Conservation (phyloP, 2,329 filamentous ascomycete species). For the Coleophoma crateriformis region DNA sequence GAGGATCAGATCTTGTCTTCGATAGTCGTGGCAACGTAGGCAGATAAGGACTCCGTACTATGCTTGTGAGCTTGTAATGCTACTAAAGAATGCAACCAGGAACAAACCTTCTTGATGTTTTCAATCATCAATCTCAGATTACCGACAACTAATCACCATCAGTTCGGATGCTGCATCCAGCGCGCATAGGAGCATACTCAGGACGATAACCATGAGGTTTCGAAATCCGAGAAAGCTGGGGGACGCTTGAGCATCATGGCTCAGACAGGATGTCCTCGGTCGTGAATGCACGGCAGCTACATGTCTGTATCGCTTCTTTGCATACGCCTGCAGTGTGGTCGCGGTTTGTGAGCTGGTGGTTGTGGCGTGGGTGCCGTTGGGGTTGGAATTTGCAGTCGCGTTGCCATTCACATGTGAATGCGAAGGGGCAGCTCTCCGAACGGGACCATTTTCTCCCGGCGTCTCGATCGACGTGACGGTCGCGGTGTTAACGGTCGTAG, state of each 20-base stretch:
- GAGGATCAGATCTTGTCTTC: conserved; percentile 68
- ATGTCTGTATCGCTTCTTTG: conserved; percentile 77
- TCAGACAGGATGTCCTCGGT: conserved; percentile 72
- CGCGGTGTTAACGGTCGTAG: background rate
- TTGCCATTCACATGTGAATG: conserved; percentile 6
- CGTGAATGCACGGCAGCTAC: conserved; percentile 78
- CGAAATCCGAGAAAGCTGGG: conserved; percentile 91
- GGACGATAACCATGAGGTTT: conserved; percentile 91
- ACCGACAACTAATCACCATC: conserved; percentile 64
- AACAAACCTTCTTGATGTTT: conserved; percentile 81
- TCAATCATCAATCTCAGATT: conserved; percentile 94
- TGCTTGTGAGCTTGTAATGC: too few relatives aligned
- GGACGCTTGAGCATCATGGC: conserved; percentile 67
- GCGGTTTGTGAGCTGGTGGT: conserved; percentile 13
- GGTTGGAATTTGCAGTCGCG: background rate
- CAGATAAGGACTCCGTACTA: conserved; percentile 92
- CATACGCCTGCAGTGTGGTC: conserved; percentile 10
- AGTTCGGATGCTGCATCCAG: conserved; percentile 5
- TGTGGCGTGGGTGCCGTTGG: conserved; percentile 6
- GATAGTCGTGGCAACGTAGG: conserved; percentile 82
- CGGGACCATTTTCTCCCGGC: background rate
- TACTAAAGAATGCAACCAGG: background rate
- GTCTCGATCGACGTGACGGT: conserved; percentile 1
- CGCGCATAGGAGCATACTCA: conserved; percentile 49
- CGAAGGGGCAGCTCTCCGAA: background rate